These are phyloP conservation scores for Ambrosia trifida DNA, from an alignment of 129 eudicot species.

Conservation along the genomic window DNA sequence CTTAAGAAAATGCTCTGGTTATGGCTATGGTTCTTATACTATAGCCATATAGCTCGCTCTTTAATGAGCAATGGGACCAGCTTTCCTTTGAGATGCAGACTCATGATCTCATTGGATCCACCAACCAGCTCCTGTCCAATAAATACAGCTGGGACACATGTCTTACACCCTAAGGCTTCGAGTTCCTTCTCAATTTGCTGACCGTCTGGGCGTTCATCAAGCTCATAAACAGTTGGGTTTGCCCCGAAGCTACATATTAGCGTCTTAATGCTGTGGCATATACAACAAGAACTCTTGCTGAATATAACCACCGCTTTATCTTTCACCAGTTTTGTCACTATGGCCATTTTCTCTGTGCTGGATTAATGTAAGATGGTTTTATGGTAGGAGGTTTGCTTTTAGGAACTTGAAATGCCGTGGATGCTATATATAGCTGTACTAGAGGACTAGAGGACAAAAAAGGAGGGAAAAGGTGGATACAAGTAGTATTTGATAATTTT, in stretches of 20 bases:
- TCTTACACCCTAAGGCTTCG: slow-evolving; percentile 39
- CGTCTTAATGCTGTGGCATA: slow-evolving; percentile 47
- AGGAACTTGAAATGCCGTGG: slow-evolving; percentile 30
- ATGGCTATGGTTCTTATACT: slow-evolving; percentile 13
- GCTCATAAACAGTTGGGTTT: slow-evolving; percentile 58
- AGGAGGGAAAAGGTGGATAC: slow-evolving; percentile 25
- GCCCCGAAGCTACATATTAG: slow-evolving; percentile 63
- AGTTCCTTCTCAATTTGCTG: slow-evolving; percentile 51
- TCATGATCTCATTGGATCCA: slow-evolving; percentile 51
- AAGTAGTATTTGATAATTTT: slow-evolving; percentile 18
- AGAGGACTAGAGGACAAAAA: slow-evolving; percentile 24
- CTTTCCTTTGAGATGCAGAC: slow-evolving; percentile 50
- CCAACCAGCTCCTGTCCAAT: slow-evolving; percentile 55
- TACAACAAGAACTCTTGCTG: slow-evolving; percentile 54
- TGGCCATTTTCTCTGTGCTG: slow-evolving; percentile 32
- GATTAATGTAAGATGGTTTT: neutral
- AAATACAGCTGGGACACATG: slow-evolving; percentile 56
- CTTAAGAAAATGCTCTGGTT: slow-evolving; percentile 24
- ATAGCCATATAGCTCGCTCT: slow-evolving; percentile 52
- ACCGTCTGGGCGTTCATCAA: slow-evolving; percentile 55
- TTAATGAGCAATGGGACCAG: slow-evolving; percentile 66
- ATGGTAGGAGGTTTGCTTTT: slow-evolving; percentile 17
- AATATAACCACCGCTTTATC: slow-evolving; percentile 67
- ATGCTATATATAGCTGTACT: slow-evolving; percentile 32
- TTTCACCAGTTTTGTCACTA: slow-evolving; percentile 35